Base-by-base conservation (phyloP, 1,284 basidiomycete genomes). In the Mycena citricolor region DNA sequence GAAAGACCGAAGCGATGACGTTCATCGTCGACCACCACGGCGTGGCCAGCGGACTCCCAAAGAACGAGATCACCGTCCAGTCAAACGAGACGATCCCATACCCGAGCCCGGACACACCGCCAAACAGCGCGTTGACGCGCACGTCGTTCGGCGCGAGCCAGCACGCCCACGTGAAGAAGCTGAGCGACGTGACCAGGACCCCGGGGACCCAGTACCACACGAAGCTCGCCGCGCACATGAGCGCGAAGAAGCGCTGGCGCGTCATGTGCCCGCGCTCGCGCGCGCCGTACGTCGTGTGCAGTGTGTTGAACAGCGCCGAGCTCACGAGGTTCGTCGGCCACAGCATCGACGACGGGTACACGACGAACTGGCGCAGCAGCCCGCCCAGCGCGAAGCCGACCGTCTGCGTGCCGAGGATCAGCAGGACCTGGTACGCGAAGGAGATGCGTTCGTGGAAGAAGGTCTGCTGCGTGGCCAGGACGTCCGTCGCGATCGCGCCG, bases 11-110 rank as follows among this genome's bases (percentile, higher is more conserved):
- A 26, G 73, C 70, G 39, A 86, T 78, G 2, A 87, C 81, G 67
- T 97, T 97, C 58, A 84, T 73, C 65, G 92, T 81, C 14, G 92
- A 88, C 92, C 92, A 95, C 90, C 90, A 94, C 83, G 94, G 94
- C 7, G 84, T 83, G 19, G 94, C 81, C 34, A 97, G 71, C 3
- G 94, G 94, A 57, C 85, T 92, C 28, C 82, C 79, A 50, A 88
- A 73, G 62, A 77, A 91, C 19, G 81, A 71, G 54, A 95, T 86
- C 80, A 90, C 86, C 8, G 79, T 68, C 94, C 94, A 97, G 62
- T 97, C 94, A 58, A 97, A 90, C 0, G 93, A 92, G 33, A 97
- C 51, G 51, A 93, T 64, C 32, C 87, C 81, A 80, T 97, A 86
- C 5, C 94, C 93, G 49, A 92, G 68, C 23, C 89, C 89, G 14